Evolutionary conservation across 1,139 yeast genomes (phyloP).

Genomic region (Hyphopichia khmerensis): DNA sequence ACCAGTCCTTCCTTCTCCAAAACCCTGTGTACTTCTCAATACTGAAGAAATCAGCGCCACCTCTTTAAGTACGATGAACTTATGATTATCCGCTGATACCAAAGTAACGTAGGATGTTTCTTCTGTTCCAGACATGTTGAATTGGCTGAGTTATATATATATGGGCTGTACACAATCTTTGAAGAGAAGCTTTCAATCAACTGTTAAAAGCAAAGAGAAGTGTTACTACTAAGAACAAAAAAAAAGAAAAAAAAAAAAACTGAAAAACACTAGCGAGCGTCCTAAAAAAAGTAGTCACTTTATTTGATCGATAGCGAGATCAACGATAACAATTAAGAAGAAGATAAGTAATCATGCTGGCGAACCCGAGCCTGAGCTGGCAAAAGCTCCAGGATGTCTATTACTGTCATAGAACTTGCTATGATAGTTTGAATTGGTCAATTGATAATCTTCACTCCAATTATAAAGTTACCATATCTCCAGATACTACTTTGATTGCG

Average conservation of each 20-base stretch:
- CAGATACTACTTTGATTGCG: slow-evolving; percentile 35
- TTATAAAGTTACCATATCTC: slow-evolving; percentile 26
- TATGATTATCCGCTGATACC: slow-evolving; percentile 72
- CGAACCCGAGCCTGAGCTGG: slow-evolving; percentile 57
- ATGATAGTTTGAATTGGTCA: slow-evolving; percentile 37
- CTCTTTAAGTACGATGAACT: slow-evolving; percentile 63
- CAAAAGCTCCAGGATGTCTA: slow-evolving; percentile 62
- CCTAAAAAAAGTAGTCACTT: neutral
- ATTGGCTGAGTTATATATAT: too few relatives aligned
- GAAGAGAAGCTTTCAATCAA: too few relatives aligned
- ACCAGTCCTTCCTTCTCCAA: slow-evolving; percentile 54
- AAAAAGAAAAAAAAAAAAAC: neutral
- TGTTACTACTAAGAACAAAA: too few relatives aligned
- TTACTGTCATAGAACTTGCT: slow-evolving; percentile 51
- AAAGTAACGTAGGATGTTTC: slow-evolving; percentile 51
- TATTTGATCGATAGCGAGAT: neutral
- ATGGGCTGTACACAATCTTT: too few relatives aligned
- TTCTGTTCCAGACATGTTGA: too few relatives aligned
- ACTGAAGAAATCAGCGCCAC: slow-evolving; percentile 88
- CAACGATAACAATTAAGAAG: too few relatives aligned
- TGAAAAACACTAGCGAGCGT: neutral
- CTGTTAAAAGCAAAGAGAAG: too few relatives aligned
- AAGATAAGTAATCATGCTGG: slow-evolving; percentile 13
- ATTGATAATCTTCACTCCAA: slow-evolving; percentile 30
- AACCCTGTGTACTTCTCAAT: slow-evolving; percentile 63